Base-by-base conservation (phyloP, 1,284 basidiomycete genomes). In the Pseudozyma hubeiensis region DNA sequence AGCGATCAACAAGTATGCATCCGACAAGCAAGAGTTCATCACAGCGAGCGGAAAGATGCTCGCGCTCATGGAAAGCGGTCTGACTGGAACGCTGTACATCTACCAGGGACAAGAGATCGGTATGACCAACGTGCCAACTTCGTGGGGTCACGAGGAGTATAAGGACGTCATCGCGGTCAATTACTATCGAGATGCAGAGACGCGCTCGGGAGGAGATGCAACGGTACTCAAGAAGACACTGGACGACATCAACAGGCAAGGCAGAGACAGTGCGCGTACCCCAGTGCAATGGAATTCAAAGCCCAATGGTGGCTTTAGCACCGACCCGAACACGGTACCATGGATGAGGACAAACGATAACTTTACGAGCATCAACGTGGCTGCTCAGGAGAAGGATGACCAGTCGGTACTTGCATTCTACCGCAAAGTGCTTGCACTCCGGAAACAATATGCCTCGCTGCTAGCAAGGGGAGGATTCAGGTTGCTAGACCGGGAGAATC, bases 271-370 rank as follows among this genome's bases (percentile, higher is more conserved):
- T 81, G 87, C 89, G 5, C 87, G 91, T 1, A 88, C 88, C 3
- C 90, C 90, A 0, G 88, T 91, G 86, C 89, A 90, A 85, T 92
- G 91, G 91, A 86, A 89, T 63, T 73, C 85, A 6, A 85, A 85
- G 2, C 41, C 84, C 2, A 86, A 91, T 57, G 90, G 86, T 0
- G 91, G 91, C 0, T 92, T 92, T 83, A 89, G 89, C 4, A 86
- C 87, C 0, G 88, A 88, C 29, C 44, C 57, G 11, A 74, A 54
- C 29, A 72, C 58, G 1, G 87, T 83, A 9, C 90, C 91, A 0
- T 92, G 91, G 91, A 92, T 92, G 90, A 86, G 89, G 17, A 88
- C 90, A 4, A 90, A 91, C 75, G 90, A 91, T 43, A 90, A 91
- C 75, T 90, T 89, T 77, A 66, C 64, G 14, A 78, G 84, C 7